Conservation (phyloP, 305 asterid species). For the Fraxinus albicans region DNA sequence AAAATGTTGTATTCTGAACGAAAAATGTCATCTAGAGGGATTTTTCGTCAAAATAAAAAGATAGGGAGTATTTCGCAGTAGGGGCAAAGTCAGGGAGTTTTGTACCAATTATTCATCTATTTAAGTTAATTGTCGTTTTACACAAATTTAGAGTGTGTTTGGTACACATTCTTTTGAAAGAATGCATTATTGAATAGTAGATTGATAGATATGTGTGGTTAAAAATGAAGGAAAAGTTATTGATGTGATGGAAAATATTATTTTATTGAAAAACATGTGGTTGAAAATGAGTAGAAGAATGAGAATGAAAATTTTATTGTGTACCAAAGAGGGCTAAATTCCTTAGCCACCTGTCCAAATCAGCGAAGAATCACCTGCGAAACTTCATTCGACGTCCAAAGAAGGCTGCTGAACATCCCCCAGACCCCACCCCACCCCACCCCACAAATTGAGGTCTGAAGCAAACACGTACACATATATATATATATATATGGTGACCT, state of each 20-base stretch:
- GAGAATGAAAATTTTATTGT: too few relatives aligned
- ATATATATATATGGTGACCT: neutral
- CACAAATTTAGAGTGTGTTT: neutral
- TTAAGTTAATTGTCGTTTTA: neutral
- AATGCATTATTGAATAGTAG: too few relatives aligned
- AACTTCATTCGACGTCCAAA: slow-evolving; percentile 46
- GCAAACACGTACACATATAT: neutral
- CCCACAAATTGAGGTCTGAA: neutral
- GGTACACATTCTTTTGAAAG: too few relatives aligned
- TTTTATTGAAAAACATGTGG: too few relatives aligned
- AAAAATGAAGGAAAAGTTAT: too few relatives aligned
- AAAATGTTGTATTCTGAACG: too few relatives aligned
- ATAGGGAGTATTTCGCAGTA: neutral
- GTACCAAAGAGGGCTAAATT: neutral
- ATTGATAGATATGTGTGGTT: too few relatives aligned
- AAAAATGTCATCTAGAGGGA: too few relatives aligned
- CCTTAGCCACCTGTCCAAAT: slow-evolving; percentile 52
- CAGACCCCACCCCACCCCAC: neutral
- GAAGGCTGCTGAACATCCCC: slow-evolving; percentile 30
- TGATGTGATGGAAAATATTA: too few relatives aligned
- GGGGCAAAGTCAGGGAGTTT: neutral
- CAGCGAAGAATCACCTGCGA: slow-evolving; percentile 38
- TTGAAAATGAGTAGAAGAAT: too few relatives aligned
- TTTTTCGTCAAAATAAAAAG: neutral
- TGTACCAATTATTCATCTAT: neutral